Base-by-base conservation (phyloP, 148 eudicot genomes). In the Gaultheria prostrata region DNA sequence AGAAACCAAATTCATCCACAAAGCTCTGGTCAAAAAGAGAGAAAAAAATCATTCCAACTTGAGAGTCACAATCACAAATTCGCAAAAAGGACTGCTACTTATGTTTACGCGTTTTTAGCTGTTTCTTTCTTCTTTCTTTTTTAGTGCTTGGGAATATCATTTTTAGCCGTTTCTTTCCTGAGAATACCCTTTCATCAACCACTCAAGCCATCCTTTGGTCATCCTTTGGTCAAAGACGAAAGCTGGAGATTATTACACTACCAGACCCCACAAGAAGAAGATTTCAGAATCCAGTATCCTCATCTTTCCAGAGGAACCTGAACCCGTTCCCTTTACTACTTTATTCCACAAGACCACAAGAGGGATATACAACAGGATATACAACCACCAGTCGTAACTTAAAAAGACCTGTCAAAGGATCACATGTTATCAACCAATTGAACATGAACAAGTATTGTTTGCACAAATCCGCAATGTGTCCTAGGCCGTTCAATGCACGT, bases 251-350 rank as follows among this genome's bases (percentile, higher is more conserved):
- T 0, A 32, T 28, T 67, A 54, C 65, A 17, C 46, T 35, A 78
- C 80, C 26, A 30, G 24, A 54, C 80, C 80, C 46, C 65, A 49
- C 63, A 54, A 28, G 39, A 7, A 77, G 56, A 50, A 77, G 80
- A 54, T 54, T 54, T 10, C 48, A 78, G 80, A 54, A 78, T 78
- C 65, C 32, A 78, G 28, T 30, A 53, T 51, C 20, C 45, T 53
- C 30, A 78, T 28, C 46, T 32, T 78, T 32, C 59, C 61, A 75
- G 50, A 35, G 28, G 57, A 48, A 21, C 0, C 26, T 18, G 80
- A 53, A 26, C 80, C 78, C 80, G 50, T 28, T 77, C 53, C 57
- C 9, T 1, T 49, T 26, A 4, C 24, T 26, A 4, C 24, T 39
- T 73, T 75, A 11, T 26, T 49, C 20, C 7, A 28, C 39, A 35